Evolutionary conservation across 2,329 filamentous ascomycete species (phyloP).

Genomic region (Capronia epimyces): DNA sequence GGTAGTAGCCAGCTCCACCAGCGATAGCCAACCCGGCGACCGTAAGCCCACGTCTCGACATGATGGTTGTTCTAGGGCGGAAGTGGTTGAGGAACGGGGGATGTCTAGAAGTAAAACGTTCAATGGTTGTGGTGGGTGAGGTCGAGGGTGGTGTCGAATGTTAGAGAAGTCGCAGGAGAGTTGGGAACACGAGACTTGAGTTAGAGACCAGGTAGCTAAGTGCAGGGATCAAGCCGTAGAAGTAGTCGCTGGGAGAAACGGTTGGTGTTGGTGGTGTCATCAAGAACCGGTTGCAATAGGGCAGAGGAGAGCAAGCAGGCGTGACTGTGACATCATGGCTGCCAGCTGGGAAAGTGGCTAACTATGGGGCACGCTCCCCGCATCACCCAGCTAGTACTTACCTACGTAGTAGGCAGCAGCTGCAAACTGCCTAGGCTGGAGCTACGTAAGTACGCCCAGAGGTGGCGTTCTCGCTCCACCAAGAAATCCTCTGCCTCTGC

Average conservation of each 20-base stretch:
- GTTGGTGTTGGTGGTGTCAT: conserved; percentile 11
- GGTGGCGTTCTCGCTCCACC: neutral
- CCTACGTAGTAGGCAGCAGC: no score
- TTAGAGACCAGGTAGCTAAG: neutral
- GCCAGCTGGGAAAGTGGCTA: neutral
- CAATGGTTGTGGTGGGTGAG: conserved; percentile 17
- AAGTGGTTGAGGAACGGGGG: conserved; percentile 26
- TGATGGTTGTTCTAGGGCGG: conserved; percentile 16
- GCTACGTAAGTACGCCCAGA: no score
- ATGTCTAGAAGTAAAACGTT: conserved; percentile 23
- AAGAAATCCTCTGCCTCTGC: neutral
- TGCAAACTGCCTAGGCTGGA: no score
- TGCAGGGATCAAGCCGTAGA: neutral
- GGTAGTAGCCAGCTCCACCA: conserved; percentile 76
- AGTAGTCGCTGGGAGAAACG: neutral
- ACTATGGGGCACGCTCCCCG: neutral
- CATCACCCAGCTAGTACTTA: neutral
- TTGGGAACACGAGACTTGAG: neutral
- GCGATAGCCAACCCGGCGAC: conserved; percentile 58
- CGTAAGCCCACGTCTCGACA: conserved; percentile 32
- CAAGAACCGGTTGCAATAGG: neutral
- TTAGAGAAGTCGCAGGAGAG: neutral
- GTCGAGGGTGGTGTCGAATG: neutral
- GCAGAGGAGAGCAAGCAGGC: neutral
- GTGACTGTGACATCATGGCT: conserved; percentile 17